Evolutionary conservation across 306 rosid genomes (phyloP).

Genomic region (Vigna hirtella): DNA sequence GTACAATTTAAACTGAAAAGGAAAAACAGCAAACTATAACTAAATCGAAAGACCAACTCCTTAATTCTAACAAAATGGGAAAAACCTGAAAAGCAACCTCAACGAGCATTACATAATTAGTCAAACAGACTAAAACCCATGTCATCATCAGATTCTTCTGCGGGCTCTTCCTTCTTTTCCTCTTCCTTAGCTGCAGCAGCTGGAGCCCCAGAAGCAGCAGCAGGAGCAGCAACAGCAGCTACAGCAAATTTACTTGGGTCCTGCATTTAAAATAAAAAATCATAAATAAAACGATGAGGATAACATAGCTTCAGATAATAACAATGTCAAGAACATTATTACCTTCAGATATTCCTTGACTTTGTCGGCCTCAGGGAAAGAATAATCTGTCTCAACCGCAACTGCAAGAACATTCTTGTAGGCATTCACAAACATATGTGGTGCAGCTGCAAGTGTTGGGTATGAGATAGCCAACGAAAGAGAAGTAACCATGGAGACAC

Average conservation of each 20-base stretch:
- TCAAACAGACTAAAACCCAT: conserved; percentile 52
- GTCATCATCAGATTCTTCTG: conserved; percentile 56
- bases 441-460: conserved; percentile 94
- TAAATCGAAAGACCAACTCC: not conserved
- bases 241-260: conserved; percentile 69
- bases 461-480: conserved; percentile 74
- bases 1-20: not conserved
- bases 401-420: conserved; percentile 80
- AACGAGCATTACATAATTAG: not conserved
- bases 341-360: conserved; percentile 87
- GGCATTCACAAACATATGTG: conserved; percentile 79
- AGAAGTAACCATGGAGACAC: conserved; percentile 79
- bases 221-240: conserved; percentile 46
- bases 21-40: not conserved
- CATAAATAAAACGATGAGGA: not conserved
- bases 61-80: not conserved
- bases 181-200: conserved; percentile 65
- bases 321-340: not conserved
- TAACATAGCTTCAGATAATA: fast-evolving
- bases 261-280: conserved; percentile 39
- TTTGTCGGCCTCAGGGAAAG: conserved; percentile 77
- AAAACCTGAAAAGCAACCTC: not conserved
- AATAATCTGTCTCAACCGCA: conserved; percentile 68
- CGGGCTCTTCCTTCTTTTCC: conserved; percentile 76
- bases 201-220: conserved; percentile 36